These are phyloP conservation scores for Mortierella claussenii DNA, from an alignment of 192 early-diverging fungal species.

Conservation along the genomic window DNA sequence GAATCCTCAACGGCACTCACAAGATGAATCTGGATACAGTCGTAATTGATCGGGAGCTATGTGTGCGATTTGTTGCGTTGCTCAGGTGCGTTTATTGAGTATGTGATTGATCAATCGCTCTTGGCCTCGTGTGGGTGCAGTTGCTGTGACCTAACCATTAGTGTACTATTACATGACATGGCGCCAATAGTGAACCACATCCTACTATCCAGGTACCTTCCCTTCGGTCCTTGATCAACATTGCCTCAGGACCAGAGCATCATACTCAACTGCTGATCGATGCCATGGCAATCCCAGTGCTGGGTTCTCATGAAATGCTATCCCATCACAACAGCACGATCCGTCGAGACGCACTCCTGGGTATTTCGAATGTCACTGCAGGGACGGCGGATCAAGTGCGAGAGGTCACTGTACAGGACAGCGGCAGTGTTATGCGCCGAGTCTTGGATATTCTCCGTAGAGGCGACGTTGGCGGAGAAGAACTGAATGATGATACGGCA, in stretches of 20 bases:
- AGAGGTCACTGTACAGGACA: constrained; percentile 50
- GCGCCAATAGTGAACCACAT: constrained; percentile 43
- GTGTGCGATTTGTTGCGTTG: constrained; percentile 33
- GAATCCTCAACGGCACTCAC: constrained; percentile 49
- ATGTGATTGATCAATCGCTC: background rate
- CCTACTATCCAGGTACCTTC: constrained; percentile 51
- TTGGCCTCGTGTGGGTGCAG: too few species aligned
- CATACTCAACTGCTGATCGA: constrained; percentile 51
- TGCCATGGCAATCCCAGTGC: constrained; percentile 42
- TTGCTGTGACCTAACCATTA: too few species aligned
- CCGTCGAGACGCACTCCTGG: constrained; percentile 42
- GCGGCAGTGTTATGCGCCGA: constrained; percentile 44
- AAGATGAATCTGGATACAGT: constrained; percentile 50
- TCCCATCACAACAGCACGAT: constrained; percentile 45
- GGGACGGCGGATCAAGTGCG: constrained; percentile 50
- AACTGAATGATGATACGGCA: constrained; percentile 6
- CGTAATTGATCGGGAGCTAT: constrained; percentile 39
- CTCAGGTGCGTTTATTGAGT: constrained; percentile 11
- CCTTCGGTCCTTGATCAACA: constrained; percentile 44
- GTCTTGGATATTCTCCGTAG: constrained; percentile 34
- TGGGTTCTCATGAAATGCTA: constrained; percentile 34
- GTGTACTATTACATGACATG: background rate
- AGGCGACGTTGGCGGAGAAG: constrained; percentile 44
- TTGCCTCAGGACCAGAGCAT: constrained; percentile 50
- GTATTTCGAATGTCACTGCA: constrained; percentile 51